Base-by-base conservation (phyloP, 1,284 basidiomycete species). In the Ganoderma resinaceum region DNA sequence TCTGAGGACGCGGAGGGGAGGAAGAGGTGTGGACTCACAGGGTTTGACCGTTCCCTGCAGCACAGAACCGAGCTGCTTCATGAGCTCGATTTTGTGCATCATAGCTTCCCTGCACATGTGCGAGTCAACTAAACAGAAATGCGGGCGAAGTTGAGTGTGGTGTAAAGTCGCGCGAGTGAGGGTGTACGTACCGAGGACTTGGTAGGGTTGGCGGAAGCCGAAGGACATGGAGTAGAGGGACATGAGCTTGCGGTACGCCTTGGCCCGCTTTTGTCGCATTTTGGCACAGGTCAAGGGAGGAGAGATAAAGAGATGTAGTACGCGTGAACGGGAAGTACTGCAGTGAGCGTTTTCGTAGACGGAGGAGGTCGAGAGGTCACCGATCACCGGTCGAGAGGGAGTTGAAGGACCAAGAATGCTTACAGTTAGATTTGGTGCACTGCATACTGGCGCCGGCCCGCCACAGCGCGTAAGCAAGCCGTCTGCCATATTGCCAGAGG, bases 211-310 rank as follows among this genome's bases (percentile, higher is more conserved):
- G 68, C 95, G 84, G 80, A 97, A 98, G 9, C 92, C 93, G 80
- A 98, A 98, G 3, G 90, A 87, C 78, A 92, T 86, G 65, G 85
- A 88, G 79, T 98, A 98, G 61, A 96, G 82, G 43, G 89, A 86
- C 95, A 98, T 98, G 61, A 96, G 91, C 78, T 95, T 95, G 76
- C 92, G 90, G 81, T 97, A 97, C 1, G 91, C 88, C 82, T 98
- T 98, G 58, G 95, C 94, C 78, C 96, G 86, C 81, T 95, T 97
- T 82, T 97, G 95, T 69, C 95, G 86, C 96, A 98, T 98, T 42
- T 68, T 79, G 69, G n/a, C n/a, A n/a, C n/a, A n/a, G 37, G 29
- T 7, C 4, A 14, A 65, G 66, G 35, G 26, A 46, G 66, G 43
- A 35, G 16, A 53, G 8, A 9, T 23, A 53, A n/a, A 18, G 26